Conservation (phyloP, 2,329 filamentous ascomycete genomes). For the Colletotrichum simmondsii region DNA sequence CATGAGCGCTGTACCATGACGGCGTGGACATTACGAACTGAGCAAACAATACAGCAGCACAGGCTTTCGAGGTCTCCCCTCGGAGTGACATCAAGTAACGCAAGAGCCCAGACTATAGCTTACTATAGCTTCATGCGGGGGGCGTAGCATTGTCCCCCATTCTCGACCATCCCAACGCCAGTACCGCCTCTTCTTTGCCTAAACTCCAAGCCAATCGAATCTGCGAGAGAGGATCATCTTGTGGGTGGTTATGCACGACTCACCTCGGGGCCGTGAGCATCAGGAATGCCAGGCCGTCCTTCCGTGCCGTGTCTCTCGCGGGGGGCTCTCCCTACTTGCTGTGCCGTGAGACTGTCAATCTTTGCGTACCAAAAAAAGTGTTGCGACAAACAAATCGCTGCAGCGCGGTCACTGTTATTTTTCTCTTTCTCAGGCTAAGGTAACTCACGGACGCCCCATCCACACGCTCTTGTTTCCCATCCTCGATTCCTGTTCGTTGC, state of each 20-base stretch:
- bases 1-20: neutral
- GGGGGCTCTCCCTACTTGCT: constrained; percentile 14
- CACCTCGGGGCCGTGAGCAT: constrained; percentile 11
- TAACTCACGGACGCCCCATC: constrained; percentile 31
- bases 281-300: constrained; percentile 18
- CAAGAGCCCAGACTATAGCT: neutral
- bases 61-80: neutral
- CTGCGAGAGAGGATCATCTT: constrained; percentile 14
- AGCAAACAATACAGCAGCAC: neutral
- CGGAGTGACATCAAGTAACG: neutral
- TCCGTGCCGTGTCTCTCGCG: constrained; percentile 29
- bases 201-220: constrained; percentile 15
- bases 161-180: neutral
- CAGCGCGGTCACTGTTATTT: constrained; percentile 23
- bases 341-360: constrained; percentile 17
- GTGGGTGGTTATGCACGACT: constrained; percentile 15
- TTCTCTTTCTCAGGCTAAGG: constrained; percentile 26
- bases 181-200: neutral
- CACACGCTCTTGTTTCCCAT: neutral
- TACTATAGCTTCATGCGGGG: neutral
- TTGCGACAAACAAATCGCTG: constrained; percentile 5
- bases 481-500: neutral
- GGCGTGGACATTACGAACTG: neutral
- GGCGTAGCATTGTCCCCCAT: neutral
- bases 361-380: constrained; percentile 1